Conservation (phyloP, 2,329 filamentous ascomycete genomes). For the Parastagonospora avenae region DNA sequence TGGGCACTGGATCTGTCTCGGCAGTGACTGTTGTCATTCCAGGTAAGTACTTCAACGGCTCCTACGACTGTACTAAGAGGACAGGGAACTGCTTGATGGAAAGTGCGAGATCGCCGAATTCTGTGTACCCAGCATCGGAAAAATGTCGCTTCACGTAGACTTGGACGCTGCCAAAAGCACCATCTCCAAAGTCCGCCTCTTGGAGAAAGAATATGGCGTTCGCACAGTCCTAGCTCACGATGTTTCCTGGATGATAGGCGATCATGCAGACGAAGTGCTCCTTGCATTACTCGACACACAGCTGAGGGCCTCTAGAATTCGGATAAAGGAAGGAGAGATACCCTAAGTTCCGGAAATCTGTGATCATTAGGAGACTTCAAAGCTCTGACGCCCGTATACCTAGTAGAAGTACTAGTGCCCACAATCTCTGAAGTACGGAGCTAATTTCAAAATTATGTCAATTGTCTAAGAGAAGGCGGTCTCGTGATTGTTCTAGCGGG, state of each 20-base stretch:
- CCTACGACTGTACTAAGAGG: conserved; percentile 1
- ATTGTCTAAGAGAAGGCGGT: too few species aligned
- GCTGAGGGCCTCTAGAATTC: conserved; percentile 28
- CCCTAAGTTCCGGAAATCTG: conserved; percentile 7
- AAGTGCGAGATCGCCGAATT: conserved; percentile 35
- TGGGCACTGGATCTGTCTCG: conserved; percentile 40
- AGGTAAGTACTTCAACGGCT: conserved; percentile 18
- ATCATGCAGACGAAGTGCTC: conserved; percentile 30
- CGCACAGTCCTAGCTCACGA: conserved; percentile 41
- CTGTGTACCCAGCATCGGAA: conserved; percentile 22
- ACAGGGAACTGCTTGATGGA: conserved; percentile 36
- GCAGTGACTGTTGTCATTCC: conserved; percentile 43
- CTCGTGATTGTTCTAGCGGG: too few species aligned
- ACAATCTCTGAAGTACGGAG: too few species aligned
- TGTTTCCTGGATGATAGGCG: conserved; percentile 30
- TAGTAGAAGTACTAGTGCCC: too few species aligned
- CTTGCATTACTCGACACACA: conserved; percentile 35
- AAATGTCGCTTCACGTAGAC: conserved; percentile 35
- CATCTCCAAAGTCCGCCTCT: conserved; percentile 27
- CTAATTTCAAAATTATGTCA: too few species aligned
- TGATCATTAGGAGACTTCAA: neutral
- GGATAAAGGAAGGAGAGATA: conserved; percentile 28
- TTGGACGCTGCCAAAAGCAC: conserved; percentile 31
- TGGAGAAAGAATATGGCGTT: conserved; percentile 30
- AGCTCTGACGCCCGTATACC: neutral